Evolutionary conservation across 148 eudicot genomes (phyloP), one percentile per base, ranked within the genome.

Genomic region (Cornus florida): DNA sequence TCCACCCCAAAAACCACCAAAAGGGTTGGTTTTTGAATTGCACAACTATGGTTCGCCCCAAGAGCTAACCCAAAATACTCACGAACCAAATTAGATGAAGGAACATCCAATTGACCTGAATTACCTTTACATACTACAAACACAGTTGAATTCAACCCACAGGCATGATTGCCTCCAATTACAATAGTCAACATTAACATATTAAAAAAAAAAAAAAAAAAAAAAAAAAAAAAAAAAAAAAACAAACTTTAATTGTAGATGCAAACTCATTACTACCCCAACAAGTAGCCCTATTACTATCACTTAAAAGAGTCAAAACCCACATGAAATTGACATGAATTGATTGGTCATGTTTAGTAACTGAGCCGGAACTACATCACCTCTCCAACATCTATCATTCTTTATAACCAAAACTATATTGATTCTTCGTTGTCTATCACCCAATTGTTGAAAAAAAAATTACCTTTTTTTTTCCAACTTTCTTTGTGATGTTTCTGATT

Each of bases 1-100:
- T 70, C 76, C 88, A 69, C 99, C 99, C 94, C 94, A 91, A 81
- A 97, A 32, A 87, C 87, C n/a, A 92, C 96, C 13, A 83, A 72
- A 43, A 72, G 75, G 71, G 89, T 89, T 8, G 69, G 71, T 64
- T 74, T 64, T 35, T 91, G 82, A 73, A 89, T 88, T 10, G 86
- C 96, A 71, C 98, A 93, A 33, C 82, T 86, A 86, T 86, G 90
- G 80, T 90, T 86, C 13, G 59, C 80, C 2, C 98, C 98, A 19
- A 93, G 82, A 0, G 92, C 94, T 11, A 93, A 38, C 3, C 69
- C 86, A 8, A 83, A 75, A 70, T 70, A 92, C 67, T 83, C 86
- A 39, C 19, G 65, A 35, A 84, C 72, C 1, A 75, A 77, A 72
- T 87, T 81, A 22, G 74, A 69, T 19, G 8, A 6, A 43, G 89